phyloP scores from a whole-genome alignment of 345 rosid species.

The Rhodamnia rubescens region DNA sequence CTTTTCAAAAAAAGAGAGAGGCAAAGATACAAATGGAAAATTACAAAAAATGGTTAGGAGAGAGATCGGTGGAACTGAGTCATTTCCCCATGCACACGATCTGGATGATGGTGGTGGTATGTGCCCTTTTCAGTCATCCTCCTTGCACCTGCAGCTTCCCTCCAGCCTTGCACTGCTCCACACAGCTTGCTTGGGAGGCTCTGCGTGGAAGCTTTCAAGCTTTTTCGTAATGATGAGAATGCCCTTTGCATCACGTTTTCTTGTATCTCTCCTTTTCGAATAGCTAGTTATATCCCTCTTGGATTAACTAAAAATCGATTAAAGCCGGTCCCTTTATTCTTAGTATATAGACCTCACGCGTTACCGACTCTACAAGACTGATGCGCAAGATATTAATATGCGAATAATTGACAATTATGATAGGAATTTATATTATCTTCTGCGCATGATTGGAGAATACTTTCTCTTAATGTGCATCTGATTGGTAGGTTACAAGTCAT shows the following conservation, averaged over 20 bases:
- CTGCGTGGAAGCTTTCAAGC: not conserved
- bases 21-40: not conserved
- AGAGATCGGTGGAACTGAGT: not conserved
- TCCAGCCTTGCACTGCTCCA: not conserved
- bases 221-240: not conserved
- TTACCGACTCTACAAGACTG: not conserved
- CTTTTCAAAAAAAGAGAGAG: not conserved
- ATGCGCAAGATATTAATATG: not conserved
- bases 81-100: not conserved
- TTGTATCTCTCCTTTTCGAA: not conserved
- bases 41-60: not conserved
- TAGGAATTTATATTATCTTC: not conserved
- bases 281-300: too few relatives aligned
- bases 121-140: not conserved
- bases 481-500: not conserved
- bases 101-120: not conserved
- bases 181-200: not conserved
- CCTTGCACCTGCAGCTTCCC: not conserved
- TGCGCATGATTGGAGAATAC: not conserved
- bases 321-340: not conserved
- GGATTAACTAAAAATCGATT: not conserved
- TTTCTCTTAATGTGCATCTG: not conserved
- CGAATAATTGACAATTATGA: not conserved
- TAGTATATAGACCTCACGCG: not conserved
- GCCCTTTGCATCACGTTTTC: not conserved